A percentile compares a stretch with the other conserved stretches of the same genome.
These are phyloP conservation scores for Persicaria tinctoria DNA, from an alignment of 148 eudicot species.

Conservation along the genomic window DNA sequence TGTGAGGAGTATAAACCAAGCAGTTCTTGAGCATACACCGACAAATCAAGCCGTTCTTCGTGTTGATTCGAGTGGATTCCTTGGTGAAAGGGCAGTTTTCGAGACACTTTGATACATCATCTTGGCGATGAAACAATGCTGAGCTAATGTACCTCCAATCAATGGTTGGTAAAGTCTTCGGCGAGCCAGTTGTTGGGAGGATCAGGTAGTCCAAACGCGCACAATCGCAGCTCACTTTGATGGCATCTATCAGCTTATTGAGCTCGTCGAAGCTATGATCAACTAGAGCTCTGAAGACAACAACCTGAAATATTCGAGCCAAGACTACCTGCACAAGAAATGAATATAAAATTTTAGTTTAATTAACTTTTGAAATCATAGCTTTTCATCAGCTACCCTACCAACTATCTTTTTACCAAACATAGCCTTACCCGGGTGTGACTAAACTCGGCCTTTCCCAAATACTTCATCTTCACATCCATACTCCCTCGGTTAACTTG, in stretches of 20 bases:
- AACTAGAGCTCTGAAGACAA: conserved; percentile 44
- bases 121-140: conserved; percentile 21
- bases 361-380: too few relatives aligned
- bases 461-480: conserved; percentile 32
- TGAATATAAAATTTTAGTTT: too few relatives aligned
- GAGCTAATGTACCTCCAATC: conserved; percentile 62
- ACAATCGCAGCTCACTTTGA: conserved; percentile 11
- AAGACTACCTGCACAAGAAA: conserved; percentile 2
- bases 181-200: conserved; percentile 41
- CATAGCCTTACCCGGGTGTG: conserved; percentile 34
- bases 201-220: conserved; percentile 52
- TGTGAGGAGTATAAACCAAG: conserved; percentile 76
- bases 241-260: conserved; percentile 16
- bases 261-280: conserved; percentile 36
- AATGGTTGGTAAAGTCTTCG: conserved; percentile 15
- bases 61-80: conserved; percentile 21
- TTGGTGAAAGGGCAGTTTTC: conserved; percentile 10
- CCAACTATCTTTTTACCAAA: too few relatives aligned
- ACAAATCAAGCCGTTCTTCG: conserved; percentile 38
- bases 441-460: conserved; percentile 30
- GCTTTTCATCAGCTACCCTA: too few relatives aligned
- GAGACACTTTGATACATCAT: not conserved
- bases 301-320: conserved; percentile 52
- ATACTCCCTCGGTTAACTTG: conserved; percentile 50
- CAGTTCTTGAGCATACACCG: conserved; percentile 49